Percentiles rank a stretch among this genome's conserved stretches.
phyloP scores from a whole-genome alignment of 345 rosid genomes.

The Mangifera indica region DNA sequence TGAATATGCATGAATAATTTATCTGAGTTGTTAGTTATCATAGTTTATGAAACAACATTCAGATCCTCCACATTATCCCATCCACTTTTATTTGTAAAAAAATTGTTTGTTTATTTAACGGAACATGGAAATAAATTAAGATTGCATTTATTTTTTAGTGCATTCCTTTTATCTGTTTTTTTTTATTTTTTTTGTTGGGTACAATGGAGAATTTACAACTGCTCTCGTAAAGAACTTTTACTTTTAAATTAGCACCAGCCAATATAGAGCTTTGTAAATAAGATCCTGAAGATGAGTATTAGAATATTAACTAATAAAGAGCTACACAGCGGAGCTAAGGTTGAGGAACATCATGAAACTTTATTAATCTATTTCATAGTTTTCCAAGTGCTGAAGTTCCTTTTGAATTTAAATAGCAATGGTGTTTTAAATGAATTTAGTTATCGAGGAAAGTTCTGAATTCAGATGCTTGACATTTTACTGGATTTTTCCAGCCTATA shows the following conservation, averaged over 20 bases:
- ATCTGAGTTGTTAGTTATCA: slow-evolving; percentile 7
- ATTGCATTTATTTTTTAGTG: not conserved
- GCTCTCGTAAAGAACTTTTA: not conserved
- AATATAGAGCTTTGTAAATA: not conserved
- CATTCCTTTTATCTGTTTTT: not conserved
- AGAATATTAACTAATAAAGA: not conserved
- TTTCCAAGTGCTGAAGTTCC: not conserved
- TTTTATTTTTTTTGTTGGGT: not conserved
- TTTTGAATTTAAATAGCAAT: not conserved
- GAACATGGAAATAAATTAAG: not conserved
- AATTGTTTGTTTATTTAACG: not conserved
- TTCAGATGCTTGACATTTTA: too few species aligned
- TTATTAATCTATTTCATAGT: not conserved
- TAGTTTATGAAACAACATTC: not conserved
- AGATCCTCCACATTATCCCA: not conserved
- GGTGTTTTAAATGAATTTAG: too few species aligned
- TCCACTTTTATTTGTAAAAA: not conserved
- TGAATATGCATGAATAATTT: not conserved
- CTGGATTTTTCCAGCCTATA: too few species aligned
- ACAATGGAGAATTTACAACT: not conserved
- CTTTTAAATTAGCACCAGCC: not conserved
- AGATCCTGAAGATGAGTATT: not conserved
- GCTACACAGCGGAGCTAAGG: not conserved
- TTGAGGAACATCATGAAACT: not conserved
- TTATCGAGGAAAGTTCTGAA: too few species aligned